Conservation (phyloP, 2,329 filamentous ascomycete genomes). For the Capronia americana region DNA sequence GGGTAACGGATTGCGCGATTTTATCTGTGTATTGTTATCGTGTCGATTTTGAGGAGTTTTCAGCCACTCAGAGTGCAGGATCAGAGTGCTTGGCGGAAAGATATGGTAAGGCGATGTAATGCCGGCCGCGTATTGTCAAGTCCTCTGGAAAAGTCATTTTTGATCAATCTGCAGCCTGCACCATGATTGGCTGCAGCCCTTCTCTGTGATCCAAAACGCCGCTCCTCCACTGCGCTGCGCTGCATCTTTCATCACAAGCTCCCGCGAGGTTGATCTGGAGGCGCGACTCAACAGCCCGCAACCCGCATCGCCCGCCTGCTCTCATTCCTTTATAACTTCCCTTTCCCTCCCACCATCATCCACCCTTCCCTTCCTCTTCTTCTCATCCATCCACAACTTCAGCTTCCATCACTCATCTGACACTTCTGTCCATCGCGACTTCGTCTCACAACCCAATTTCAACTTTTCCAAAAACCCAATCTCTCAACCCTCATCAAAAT, state of each 20-base stretch:
- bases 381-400: slow-evolving; percentile 42
- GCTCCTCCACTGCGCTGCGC: slow-evolving; percentile 9
- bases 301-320: slow-evolving; percentile 51
- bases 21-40: slow-evolving; percentile 36
- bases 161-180: slow-evolving; percentile 29
- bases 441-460: slow-evolving; percentile 44
- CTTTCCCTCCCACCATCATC: slow-evolving; percentile 45
- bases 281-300: slow-evolving; percentile 43
- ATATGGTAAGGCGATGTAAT: slow-evolving; percentile 31
- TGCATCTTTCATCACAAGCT: slow-evolving; percentile 22
- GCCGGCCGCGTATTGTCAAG: slow-evolving; percentile 34
- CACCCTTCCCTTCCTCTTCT: slow-evolving; percentile 42
- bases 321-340: slow-evolving; percentile 52
- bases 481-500: slow-evolving; percentile 73
- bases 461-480: slow-evolving; percentile 49
- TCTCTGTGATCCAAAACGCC: slow-evolving; percentile 29
- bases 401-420: slow-evolving; percentile 42
- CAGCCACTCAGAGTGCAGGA: slow-evolving; percentile 33
- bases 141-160: slow-evolving; percentile 40
- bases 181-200: slow-evolving; percentile 40
- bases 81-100: slow-evolving; percentile 33
- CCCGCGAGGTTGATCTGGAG: slow-evolving; percentile 54
- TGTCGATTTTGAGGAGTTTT: slow-evolving; percentile 37
- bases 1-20: slow-evolving; percentile 35
- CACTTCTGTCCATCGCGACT: slow-evolving; percentile 36